Base-by-base conservation (phyloP, 2,329 filamentous ascomycete species). In the Fusarium pseudonygamai region DNA sequence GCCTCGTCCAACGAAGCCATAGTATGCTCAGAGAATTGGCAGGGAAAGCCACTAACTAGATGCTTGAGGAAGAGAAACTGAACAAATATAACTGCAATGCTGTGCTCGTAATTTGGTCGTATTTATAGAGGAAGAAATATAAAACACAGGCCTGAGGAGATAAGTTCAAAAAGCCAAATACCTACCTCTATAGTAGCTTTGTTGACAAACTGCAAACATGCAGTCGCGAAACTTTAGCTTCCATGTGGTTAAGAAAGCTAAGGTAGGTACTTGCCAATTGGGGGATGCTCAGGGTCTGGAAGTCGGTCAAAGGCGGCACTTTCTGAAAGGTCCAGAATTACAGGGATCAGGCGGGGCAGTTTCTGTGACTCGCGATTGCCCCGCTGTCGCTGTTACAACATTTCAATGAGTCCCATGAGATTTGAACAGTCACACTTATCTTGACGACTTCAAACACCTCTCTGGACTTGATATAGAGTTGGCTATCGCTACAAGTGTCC, bases 261-360 rank as follows among this genome's bases (percentile, higher is more conserved):
- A 36, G 34, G 15, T 36, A 37, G 64, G 58, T 72, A 70, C 62
- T 74, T 73, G 46, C 71, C 63, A 59, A 56, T 74, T 72, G 58
- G 66, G 42, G 61, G 45, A 24, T n/a, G 30, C n/a, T 11, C 22
- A 46, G 52, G 52, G 32, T 55, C 49, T 28, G 45, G 34, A 74
- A 68, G 78, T 78, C 77, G 78, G 77, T 78, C 77, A 79, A 46
- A 30, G 59, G 62, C 58, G 78, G 78, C 76, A 76, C 66, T 75
- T 78, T 53, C 34, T 50, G 50, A 68, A 67, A 72, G 62, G 69
- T 61, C 32, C 37, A 63, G 36, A 46, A 45, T 43, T 59, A 63
- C 76, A 79, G 72, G 76, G 78, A 77, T 76, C 40, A 77, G 74
- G 78, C 72, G 77, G 78, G 78, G 78, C 78, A 77, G 37, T 28